Conservation (phyloP, 1,139 yeast species). For the Candida sp. region DNA sequence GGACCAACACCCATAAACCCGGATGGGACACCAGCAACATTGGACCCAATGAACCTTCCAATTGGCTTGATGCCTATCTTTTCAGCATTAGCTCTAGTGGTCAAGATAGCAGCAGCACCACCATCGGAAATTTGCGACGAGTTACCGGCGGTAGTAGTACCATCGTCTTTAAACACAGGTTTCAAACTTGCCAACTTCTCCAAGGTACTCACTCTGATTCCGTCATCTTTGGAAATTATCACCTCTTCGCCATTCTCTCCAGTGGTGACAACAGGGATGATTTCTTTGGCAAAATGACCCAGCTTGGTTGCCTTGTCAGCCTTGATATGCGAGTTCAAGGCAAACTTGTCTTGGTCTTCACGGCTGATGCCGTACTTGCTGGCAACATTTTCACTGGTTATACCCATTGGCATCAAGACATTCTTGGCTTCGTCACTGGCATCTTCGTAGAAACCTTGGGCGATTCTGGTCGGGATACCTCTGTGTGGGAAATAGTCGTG, state of each 20-base stretch:
- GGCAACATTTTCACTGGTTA: constrained; percentile 36
- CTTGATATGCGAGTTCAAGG: constrained; percentile 35
- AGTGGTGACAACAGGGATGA: constrained; percentile 37
- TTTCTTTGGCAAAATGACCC: constrained; percentile 41
- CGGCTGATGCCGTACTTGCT: constrained; percentile 62
- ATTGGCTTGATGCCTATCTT: constrained; percentile 36
- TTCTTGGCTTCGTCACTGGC: constrained; percentile 27
- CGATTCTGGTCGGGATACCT: constrained; percentile 35
- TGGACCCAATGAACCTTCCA: constrained; percentile 43
- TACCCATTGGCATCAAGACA: constrained; percentile 68
- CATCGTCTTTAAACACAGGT: constrained; percentile 39
- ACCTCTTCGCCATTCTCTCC: constrained; percentile 18
- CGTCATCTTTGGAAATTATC: constrained; percentile 31
- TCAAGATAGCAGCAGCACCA: constrained; percentile 42
- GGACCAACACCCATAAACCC: constrained; percentile 47
- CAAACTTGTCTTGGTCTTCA: constrained; percentile 56
- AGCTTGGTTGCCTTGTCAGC: constrained; percentile 37
- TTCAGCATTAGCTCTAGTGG: constrained; percentile 39
- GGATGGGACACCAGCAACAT: constrained; percentile 41
- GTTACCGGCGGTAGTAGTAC: constrained; percentile 46
- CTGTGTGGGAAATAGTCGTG: constrained; percentile 43
- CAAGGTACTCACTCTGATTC: constrained; percentile 29
- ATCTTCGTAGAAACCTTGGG: constrained; percentile 20
- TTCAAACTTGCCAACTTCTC: constrained; percentile 33
- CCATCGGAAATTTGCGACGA: constrained; percentile 48